Evolutionary conservation across 805 yeast genomes (phyloP).

Genomic region (Ogataea pilisensis): DNA sequence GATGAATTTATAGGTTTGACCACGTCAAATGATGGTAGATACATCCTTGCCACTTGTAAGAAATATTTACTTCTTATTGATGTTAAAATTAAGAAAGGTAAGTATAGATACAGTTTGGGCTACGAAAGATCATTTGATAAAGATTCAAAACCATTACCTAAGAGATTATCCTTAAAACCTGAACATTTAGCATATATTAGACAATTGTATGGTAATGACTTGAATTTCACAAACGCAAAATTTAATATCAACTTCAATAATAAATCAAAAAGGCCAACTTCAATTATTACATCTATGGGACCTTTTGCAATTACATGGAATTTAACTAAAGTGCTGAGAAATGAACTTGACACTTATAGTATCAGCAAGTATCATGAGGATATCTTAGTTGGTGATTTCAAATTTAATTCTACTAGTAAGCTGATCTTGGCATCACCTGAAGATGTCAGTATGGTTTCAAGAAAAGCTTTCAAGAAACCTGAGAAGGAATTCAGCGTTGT

Average conservation of each 20-base stretch:
- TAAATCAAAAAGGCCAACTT: constrained; percentile 47
- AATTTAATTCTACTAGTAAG: constrained; percentile 64
- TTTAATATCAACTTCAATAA: constrained; percentile 69
- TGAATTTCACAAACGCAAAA: constrained; percentile 66
- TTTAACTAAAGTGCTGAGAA: constrained; percentile 51
- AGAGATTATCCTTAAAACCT: constrained; percentile 61
- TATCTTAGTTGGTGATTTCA: constrained; percentile 75
- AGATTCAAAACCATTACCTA: constrained; percentile 65
- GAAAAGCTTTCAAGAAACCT: constrained; percentile 55
- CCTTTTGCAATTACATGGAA: constrained; percentile 84
- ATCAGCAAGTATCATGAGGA: constrained; percentile 58
- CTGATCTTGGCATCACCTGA: constrained; percentile 71
- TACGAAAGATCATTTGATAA: constrained; percentile 61
- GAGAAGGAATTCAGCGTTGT: constrained; percentile 26
- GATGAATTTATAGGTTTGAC: constrained; percentile 67
- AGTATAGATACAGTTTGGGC: constrained; percentile 56
- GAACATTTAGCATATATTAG: constrained; percentile 66
- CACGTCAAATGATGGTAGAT: constrained; percentile 73
- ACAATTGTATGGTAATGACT: constrained; percentile 42
- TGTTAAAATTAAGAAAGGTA: constrained; percentile 56
- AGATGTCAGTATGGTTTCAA: constrained; percentile 69
- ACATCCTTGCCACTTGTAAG: constrained; percentile 77
- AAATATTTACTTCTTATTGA: constrained; percentile 70
- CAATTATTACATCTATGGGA: constrained; percentile 75
- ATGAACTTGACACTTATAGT: constrained; percentile 51